A percentile compares a stretch with the other conserved stretches of the same genome.
Evolutionary conservation across 2,329 filamentous ascomycete species (phyloP).

Genomic region (Colletotrichum sp.): DNA sequence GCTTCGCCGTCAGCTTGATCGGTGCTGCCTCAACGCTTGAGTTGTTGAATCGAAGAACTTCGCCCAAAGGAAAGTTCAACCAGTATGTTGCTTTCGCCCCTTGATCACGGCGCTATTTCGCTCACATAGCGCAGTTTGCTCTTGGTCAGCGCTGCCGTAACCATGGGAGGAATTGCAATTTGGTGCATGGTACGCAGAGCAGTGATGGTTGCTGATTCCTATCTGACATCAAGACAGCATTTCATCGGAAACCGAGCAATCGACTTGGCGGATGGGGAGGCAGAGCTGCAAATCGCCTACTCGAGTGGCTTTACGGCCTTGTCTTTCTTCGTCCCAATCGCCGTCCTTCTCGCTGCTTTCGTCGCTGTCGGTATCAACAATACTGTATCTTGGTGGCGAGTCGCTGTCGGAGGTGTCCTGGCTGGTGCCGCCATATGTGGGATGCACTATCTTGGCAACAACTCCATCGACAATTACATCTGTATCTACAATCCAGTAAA

Average conservation of each 20-base stretch:
- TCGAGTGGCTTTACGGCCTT: conserved; percentile 73
- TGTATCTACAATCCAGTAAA: conserved; percentile 65
- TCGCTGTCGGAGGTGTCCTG: conserved; percentile 68
- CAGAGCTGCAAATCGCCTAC: conserved; percentile 75
- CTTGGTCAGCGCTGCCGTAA: conserved; percentile 67
- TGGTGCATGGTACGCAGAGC: conserved; percentile 67
- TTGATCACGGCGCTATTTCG: not conserved
- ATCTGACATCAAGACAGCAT: conserved; percentile 60
- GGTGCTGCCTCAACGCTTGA: conserved; percentile 83
- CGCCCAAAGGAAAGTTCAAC: conserved; percentile 71
- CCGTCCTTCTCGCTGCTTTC: conserved; percentile 77
- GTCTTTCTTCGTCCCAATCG: conserved; percentile 81
- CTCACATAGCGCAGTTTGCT: conserved; percentile 53
- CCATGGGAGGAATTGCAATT: conserved; percentile 77
- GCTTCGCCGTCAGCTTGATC: conserved; percentile 77
- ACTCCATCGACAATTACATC: conserved; percentile 78
- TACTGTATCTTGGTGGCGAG: conserved; percentile 61
- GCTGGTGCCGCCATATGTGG: conserved; percentile 79
- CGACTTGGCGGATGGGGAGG: conserved; percentile 66
- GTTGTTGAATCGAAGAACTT: conserved; percentile 77
- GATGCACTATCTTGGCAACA: conserved; percentile 90
- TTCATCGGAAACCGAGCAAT: conserved; percentile 85
- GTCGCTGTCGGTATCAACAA: conserved; percentile 68
- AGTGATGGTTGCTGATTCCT: conserved; percentile 35
- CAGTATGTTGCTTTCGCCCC: conserved; percentile 54